Evolutionary conservation across 1,139 yeast species (phyloP), one percentile per base, ranked within the genome.

Genomic region (Pichia norvegensis): DNA sequence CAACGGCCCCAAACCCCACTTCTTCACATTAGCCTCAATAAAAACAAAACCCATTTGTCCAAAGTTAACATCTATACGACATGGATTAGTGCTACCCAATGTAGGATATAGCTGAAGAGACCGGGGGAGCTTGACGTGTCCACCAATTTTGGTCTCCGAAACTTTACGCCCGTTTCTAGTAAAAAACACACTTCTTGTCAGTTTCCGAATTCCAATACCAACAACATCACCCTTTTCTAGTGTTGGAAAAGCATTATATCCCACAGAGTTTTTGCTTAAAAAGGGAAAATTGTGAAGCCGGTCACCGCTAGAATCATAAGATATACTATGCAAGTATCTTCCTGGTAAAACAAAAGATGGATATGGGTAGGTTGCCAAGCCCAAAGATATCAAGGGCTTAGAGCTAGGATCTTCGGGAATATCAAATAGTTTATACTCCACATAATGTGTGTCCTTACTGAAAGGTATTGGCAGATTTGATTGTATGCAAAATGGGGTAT

Each of bases 401-500:
- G 47, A 43, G 6, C 20, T 35, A 13, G 44, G 48, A 0, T 84
- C 79, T 46, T 78, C 72, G 8, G 86, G 88, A 16, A 79, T 60
- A 51, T 66, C 70, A 59, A 74, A 80, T 5, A 82, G 67, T 56
- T 92, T 92, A 42, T 82, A 78, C 63, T 92, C 98, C 68, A 84
- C 87, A 66, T 92, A 92, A 62, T 88, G 90, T 2, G 87, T 95
- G 48, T 88, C 95, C 61, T 87, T 88, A 4, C 38, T 42, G 11
- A 76, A 75, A 17, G 97, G 97, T 13, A 92, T 74, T 0, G 98
- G 97, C 50, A 88, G 67, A 63, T 88, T 92, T 2, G 97, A 80
- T 62, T 80, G 88, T 9, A 84, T 73, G 13, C 94, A 84, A 51
- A 94, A 79, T 57, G 81, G 88, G 50, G 80, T 81, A 45, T 78